Evolutionary conservation across 495 filamentous ascomycete species (phyloP).

Genomic region (Lasiosphaeriaceae sp.): DNA sequence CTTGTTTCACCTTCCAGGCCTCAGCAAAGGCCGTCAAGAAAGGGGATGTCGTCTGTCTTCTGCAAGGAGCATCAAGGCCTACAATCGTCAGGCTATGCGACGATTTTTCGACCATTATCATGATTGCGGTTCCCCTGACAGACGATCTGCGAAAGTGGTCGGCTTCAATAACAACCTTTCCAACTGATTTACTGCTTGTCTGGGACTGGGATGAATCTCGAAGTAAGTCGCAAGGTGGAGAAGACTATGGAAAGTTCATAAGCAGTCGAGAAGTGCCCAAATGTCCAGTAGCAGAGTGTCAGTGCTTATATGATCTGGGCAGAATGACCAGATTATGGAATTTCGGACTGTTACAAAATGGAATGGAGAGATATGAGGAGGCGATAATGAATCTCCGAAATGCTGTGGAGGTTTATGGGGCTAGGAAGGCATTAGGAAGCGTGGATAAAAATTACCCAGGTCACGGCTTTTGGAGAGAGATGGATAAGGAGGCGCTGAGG

Average conservation of each 20-base stretch:
- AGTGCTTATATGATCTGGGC: constrained; percentile 2
- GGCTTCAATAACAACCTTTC: constrained; percentile 12
- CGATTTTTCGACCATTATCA: constrained; percentile 22
- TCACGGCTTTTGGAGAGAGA: constrained; percentile 1
- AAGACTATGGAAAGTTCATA: constrained; percentile 3
- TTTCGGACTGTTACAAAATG: constrained; percentile 10
- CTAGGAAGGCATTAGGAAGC: not conserved
- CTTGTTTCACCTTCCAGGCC: constrained; percentile 22
- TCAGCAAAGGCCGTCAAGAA: constrained; percentile 19
- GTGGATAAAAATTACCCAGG: constrained; percentile 1
- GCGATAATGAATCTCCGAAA: constrained; percentile 19
- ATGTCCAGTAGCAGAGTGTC: constrained; percentile 8
- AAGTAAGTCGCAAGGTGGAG: not conserved
- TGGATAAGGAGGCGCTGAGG: constrained; percentile 1
- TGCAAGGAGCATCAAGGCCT: constrained; percentile 24
- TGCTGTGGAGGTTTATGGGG: constrained; percentile 8
- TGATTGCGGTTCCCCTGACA: constrained; percentile 17
- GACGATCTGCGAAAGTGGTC: constrained; percentile 2
- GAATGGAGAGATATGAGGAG: constrained; percentile 16
- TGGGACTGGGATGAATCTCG: constrained; percentile 9
- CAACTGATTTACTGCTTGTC: constrained; percentile 20
- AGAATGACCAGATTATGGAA: constrained; percentile 16
- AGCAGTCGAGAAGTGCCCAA: constrained; percentile 3
- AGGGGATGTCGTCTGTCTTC: constrained; percentile 27
- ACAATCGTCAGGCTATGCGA: constrained; percentile 21